These are phyloP conservation scores for Henckelia pumila DNA, from an alignment of 257 asterid species.

Conservation along the genomic window DNA sequence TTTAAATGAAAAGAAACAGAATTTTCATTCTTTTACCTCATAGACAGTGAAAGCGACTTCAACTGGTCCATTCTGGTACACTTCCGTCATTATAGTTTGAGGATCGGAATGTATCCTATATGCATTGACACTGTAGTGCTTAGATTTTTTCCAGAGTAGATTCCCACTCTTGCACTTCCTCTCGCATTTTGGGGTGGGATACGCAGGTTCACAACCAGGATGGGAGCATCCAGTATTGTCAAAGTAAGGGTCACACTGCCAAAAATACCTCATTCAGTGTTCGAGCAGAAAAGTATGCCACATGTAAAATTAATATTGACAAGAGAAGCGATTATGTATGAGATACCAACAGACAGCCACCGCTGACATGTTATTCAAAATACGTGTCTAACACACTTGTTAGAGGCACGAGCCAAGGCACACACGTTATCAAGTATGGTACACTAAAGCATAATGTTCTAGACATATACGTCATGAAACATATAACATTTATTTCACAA, in stretches of 20 bases:
- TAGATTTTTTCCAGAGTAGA: slow-evolving; percentile 65
- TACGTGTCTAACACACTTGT: too few relatives aligned
- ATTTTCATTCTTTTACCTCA: slow-evolving; percentile 52
- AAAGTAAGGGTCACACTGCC: slow-evolving; percentile 97
- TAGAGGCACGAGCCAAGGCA: too few relatives aligned
- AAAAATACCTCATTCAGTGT: slow-evolving; percentile 14
- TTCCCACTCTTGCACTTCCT: slow-evolving; percentile 64
- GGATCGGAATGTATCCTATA: slow-evolving; percentile 63
- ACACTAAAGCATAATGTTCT: neutral
- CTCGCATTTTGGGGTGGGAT: slow-evolving; percentile 78
- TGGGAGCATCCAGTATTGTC: slow-evolving; percentile 86
- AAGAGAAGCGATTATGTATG: slow-evolving; percentile 4
- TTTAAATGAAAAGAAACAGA: slow-evolving; percentile 15
- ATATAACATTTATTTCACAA: too few relatives aligned
- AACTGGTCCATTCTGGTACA: slow-evolving; percentile 78
- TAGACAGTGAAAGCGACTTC: slow-evolving; percentile 95
- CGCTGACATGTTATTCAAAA: neutral
- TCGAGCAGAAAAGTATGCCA: slow-evolving; percentile 17
- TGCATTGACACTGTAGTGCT: slow-evolving; percentile 67
- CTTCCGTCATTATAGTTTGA: slow-evolving; percentile 82
- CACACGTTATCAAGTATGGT: too few relatives aligned
- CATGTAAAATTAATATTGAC: slow-evolving; percentile 12
- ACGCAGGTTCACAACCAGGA: slow-evolving; percentile 95
- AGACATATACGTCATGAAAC: neutral
- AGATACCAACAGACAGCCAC: neutral